Percentiles rank a stretch among this genome's conserved stretches.
Conservation (phyloP, 495 filamentous ascomycete species). For the Echria macrotheca region DNA sequence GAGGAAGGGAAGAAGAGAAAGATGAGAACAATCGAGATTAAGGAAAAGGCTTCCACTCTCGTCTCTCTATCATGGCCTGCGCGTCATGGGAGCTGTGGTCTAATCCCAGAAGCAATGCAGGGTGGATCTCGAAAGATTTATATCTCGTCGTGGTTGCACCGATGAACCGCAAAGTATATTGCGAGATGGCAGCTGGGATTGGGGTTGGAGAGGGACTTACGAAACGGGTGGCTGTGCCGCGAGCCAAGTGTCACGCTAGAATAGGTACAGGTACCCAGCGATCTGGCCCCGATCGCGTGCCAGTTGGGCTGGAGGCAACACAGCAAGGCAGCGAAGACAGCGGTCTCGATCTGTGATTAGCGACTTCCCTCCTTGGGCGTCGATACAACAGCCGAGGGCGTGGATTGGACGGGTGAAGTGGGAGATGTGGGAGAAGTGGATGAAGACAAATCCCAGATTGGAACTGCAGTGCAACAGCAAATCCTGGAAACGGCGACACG, state of each 20-base stretch:
- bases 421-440: not conserved
- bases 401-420: not conserved
- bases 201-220: not conserved
- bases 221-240: conserved; percentile 10
- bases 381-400: conserved; percentile 6
- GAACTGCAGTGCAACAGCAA: not conserved
- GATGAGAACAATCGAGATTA: not conserved
- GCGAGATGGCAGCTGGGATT: not conserved
- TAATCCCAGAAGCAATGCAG: not conserved
- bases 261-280: not conserved
- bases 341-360: not conserved
- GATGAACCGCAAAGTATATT: no score
- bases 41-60: not conserved
- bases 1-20: not conserved
- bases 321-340: not conserved
- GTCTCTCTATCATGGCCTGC: not conserved
- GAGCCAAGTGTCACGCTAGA: not conserved
- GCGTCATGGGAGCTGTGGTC: not conserved
- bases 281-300: not conserved
- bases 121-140: not conserved
- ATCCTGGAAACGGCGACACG: not conserved
- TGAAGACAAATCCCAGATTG: not conserved
- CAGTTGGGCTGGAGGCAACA: conserved; percentile 1
- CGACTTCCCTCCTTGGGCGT: conserved; percentile 5
- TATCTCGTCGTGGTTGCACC: no score